Percentiles rank a stretch among this genome's conserved stretches.
Conservation (phyloP, 1,139 yeast species). For the Neolecta irregularis region DNA sequence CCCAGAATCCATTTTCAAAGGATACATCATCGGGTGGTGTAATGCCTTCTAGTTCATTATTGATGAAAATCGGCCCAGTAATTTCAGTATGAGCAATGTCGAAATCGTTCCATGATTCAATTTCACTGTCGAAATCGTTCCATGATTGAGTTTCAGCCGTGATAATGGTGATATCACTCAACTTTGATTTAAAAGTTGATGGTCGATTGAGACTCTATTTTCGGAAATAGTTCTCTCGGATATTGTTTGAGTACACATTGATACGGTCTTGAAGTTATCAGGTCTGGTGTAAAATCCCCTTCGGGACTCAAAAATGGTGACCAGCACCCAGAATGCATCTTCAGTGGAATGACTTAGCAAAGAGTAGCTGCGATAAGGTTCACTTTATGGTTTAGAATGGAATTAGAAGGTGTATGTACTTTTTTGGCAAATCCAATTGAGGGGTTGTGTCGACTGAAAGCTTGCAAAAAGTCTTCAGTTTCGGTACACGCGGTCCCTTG, state of each 20-base stretch:
- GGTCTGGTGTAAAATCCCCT: conserved; percentile 32
- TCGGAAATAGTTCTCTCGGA: conserved; percentile 26
- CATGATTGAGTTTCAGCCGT: too few species aligned
- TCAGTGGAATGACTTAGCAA: conserved; percentile 32
- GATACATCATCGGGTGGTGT: too few species aligned
- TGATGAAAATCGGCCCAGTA: too few species aligned
- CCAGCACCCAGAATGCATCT: conserved; percentile 44
- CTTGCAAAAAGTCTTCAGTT: conserved; percentile 37
- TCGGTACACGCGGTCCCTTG: conserved; percentile 40
- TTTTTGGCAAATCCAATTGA: conserved; percentile 45
- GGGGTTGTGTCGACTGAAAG: conserved; percentile 37
- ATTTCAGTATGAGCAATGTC: too few species aligned
- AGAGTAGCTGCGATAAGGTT: conserved; percentile 43
- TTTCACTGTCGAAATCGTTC: too few species aligned
- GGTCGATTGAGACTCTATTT: too few species aligned
- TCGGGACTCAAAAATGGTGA: conserved; percentile 36
- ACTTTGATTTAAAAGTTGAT: too few species aligned
- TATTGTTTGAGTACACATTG: conserved; percentile 24
- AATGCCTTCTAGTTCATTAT: too few species aligned
- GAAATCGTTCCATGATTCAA: too few species aligned
- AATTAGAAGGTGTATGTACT: conserved; percentile 17
- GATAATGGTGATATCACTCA: too few species aligned
- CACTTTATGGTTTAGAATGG: conserved; percentile 22
- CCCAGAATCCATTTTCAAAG: too few species aligned
- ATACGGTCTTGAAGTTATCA: conserved; percentile 31